phyloP scores from a whole-genome alignment of 495 filamentous ascomycete genomes.

The Aspergillus avenaceus region DNA sequence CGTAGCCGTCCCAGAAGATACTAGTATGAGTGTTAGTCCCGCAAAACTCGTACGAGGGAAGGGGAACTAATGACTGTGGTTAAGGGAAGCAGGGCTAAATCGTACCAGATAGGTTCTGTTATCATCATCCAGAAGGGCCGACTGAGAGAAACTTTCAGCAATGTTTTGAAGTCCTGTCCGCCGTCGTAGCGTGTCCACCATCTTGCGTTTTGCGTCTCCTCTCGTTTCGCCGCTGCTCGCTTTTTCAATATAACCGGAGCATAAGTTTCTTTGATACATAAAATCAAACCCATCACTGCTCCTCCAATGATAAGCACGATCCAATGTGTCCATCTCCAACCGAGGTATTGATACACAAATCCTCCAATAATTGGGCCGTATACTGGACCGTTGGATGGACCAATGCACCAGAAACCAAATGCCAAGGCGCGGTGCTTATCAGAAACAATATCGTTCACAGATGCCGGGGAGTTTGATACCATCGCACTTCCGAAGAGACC shows the following conservation, averaged over 20 bases:
- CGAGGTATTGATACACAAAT: slow-evolving; percentile 61
- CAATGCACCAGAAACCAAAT: slow-evolving; percentile 68
- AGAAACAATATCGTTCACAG: slow-evolving; percentile 67
- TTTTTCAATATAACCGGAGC: slow-evolving; percentile 42
- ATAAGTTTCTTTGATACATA: slow-evolving; percentile 48
- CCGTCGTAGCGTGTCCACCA: slow-evolving; percentile 24
- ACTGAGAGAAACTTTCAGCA: slow-evolving; percentile 22
- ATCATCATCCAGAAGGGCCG: slow-evolving; percentile 55
- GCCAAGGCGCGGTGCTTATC: slow-evolving; percentile 64
- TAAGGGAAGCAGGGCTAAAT: slow-evolving; percentile 35
- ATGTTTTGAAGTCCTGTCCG: slow-evolving; percentile 66
- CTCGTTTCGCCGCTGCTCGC: slow-evolving; percentile 30
- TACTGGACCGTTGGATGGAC: slow-evolving; percentile 69
- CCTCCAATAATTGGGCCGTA: slow-evolving; percentile 64
- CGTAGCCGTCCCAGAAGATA: slow-evolving; percentile 70
- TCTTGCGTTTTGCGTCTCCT: slow-evolving; percentile 58
- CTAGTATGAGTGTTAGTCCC: slow-evolving; percentile 17
- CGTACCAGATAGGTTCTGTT: slow-evolving; percentile 53
- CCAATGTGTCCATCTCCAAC: slow-evolving; percentile 85
- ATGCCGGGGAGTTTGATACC: slow-evolving; percentile 70
- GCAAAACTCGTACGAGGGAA: too few relatives aligned
- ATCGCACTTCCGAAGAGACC: slow-evolving; percentile 71
- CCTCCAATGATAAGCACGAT: slow-evolving; percentile 66
- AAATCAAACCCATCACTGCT: slow-evolving; percentile 43
- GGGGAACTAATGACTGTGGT: slow-evolving; percentile 27